These are phyloP conservation scores for Amoebophrya sp. DNA, from an alignment of 169 alveolate species.

Conservation along the genomic window DNA sequence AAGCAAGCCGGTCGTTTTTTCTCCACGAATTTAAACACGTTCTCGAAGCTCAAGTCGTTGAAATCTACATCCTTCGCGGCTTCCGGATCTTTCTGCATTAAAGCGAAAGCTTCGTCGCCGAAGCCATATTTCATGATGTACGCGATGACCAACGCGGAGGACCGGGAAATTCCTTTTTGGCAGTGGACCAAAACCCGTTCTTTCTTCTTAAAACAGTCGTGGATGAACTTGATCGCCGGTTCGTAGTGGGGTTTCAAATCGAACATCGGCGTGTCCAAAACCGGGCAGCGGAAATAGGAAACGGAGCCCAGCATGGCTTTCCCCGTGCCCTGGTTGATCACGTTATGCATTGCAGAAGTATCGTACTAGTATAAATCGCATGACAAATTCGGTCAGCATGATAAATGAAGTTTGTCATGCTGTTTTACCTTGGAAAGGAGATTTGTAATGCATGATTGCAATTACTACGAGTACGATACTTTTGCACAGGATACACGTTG, in stretches of 20 bases:
- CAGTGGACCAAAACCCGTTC: not conserved
- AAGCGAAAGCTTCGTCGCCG: not conserved
- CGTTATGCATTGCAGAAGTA: too few relatives aligned
- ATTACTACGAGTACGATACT: too few relatives aligned
- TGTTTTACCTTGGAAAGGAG: too few relatives aligned
- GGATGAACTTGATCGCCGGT: not conserved
- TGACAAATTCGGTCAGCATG: too few relatives aligned
- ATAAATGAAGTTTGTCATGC: too few relatives aligned
- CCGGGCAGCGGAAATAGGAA: not conserved
- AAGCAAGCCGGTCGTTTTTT: not conserved
- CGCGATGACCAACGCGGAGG: not conserved
- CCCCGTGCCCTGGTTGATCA: too few relatives aligned
- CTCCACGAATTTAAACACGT: not conserved
- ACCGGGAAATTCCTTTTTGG: not conserved
- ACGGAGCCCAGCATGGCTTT: too few relatives aligned
- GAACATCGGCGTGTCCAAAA: conserved; percentile 12
- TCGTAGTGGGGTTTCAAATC: not conserved
- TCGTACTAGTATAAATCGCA: too few relatives aligned
- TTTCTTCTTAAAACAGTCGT: not conserved
- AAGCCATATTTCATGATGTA: not conserved
- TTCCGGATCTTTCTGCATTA: not conserved
- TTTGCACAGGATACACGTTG: too few relatives aligned
- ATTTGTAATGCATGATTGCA: too few relatives aligned
- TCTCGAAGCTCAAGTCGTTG: not conserved
- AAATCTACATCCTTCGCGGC: too few relatives aligned